phyloP scores from a whole-genome alignment of 768 basidiomycete species.

The Trametes cubensis region DNA sequence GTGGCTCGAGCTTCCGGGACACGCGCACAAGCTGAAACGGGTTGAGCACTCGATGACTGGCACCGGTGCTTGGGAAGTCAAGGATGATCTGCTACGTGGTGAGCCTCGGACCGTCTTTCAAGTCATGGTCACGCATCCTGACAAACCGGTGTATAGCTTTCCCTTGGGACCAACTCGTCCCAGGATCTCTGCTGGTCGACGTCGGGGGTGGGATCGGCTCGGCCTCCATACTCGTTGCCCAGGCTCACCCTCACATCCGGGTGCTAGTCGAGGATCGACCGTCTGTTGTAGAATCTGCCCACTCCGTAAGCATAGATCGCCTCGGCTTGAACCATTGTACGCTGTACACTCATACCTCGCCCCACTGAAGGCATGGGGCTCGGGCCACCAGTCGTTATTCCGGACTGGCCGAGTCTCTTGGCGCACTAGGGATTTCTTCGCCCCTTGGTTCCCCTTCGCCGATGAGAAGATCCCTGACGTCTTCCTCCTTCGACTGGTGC shows the following conservation, averaged over 20 bases:
- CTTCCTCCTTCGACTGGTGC: conserved; percentile 12
- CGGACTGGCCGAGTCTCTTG: conserved; percentile 15
- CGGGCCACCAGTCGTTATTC: not conserved
- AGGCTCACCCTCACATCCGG: conserved; percentile 13
- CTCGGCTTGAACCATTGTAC: no score
- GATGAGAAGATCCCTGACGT: conserved; percentile 1
- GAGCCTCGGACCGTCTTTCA: no score
- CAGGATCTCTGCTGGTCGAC: conserved; percentile 15
- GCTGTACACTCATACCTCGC: no score
- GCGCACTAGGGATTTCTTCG: conserved; percentile 11
- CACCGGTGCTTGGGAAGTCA: conserved; percentile 67
- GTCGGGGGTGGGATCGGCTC: conserved; percentile 22
- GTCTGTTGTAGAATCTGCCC: conserved; percentile 39
- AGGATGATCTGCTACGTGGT: conserved; percentile 46
- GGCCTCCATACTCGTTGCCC: conserved; percentile 8
- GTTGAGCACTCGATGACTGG: conserved; percentile 79
- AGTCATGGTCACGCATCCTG: conserved; percentile 44
- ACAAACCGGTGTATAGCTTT: conserved; percentile 24
- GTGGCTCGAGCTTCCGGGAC: conserved; percentile 65
- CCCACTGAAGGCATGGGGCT: conserved; percentile 21
- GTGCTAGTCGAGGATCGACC: conserved; percentile 19
- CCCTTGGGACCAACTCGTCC: conserved; percentile 16
- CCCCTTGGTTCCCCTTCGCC: conserved; percentile 39
- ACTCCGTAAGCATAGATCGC: not conserved
- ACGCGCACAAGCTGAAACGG: conserved; percentile 45